Base-by-base conservation (phyloP, 306 rosid species). In the Mucuna pruriens region DNA sequence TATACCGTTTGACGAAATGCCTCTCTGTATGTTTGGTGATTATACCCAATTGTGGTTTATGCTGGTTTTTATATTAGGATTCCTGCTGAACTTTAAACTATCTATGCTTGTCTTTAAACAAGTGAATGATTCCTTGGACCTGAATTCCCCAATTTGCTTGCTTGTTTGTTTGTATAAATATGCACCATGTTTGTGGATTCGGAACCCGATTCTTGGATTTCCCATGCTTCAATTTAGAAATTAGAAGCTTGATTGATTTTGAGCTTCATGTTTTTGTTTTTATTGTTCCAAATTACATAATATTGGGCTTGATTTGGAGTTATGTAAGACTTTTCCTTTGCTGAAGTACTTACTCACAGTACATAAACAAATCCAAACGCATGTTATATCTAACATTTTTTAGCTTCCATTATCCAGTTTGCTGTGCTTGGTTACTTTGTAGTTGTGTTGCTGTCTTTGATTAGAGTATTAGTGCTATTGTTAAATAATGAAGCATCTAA, bases 1-100 rank as follows among this genome's bases (percentile, higher is more conserved):
- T 74, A 11, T 65, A 62, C 15, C 15, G 69, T 77, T 77, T 78
- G 86, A 71, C 42, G 45, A 71, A 83, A 72, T 76, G 72, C 40
- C 75, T 63, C 9, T 36, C 0, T 42, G 60, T 25, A 15, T 38
- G 23, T 22, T 70, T 48, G 23, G 57, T 38, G 6, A 12, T 73
- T 52, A 51, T 7, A 73, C 38, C 40, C 69, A 58, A 45, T 7
- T 7, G 22, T 46, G 15, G 6, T 46, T 22, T 42, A 11, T 45
- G 48, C 20, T 76, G 45, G 10, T 19, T 76, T 62, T 45, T 16
- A 77, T 74, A 5, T 46, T 33, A 11, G 45, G 29, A 23, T 15
- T 34, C 57, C 10, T 44, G 51, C 77, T 55, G 9, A 69, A 57
- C 17, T 42, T 33, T 80, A 3, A 17, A 36, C 55, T 16, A 39